Conservation (phyloP, 208 protist species). For the Leishmania aethiopica region DNA sequence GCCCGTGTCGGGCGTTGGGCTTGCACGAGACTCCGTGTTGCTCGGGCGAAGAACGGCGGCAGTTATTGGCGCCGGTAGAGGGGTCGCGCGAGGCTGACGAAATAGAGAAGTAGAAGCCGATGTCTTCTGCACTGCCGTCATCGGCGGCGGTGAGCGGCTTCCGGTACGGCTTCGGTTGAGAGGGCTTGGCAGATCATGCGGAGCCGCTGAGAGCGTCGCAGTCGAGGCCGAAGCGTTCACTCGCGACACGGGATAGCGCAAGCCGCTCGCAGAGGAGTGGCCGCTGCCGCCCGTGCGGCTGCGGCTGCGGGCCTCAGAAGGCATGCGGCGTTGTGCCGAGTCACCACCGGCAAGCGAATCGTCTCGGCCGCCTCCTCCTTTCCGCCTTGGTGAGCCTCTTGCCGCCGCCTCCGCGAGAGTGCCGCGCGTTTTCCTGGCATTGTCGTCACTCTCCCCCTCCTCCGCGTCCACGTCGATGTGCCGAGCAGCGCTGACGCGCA, state of each 20-base stretch:
- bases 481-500: slow-evolving; percentile 1
- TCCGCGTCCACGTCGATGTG: slow-evolving; percentile 7
- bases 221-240: background rate
- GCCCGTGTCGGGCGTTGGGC: background rate
- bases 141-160: background rate
- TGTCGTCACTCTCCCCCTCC: slow-evolving; percentile 1
- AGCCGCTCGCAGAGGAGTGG: background rate
- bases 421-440: background rate
- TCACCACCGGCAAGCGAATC: background rate
- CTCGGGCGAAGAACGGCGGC: slow-evolving; percentile 6
- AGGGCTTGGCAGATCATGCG: background rate
- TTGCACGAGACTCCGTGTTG: background rate
- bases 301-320: slow-evolving; percentile 1
- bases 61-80: slow-evolving; percentile 19
- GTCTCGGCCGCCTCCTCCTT: background rate
- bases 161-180: background rate
- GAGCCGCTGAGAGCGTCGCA: background rate
- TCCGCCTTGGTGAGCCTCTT: background rate
- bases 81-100: background rate
- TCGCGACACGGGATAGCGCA: slow-evolving; percentile 6
- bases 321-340: background rate
- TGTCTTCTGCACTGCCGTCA: background rate
- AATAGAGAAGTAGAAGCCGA: background rate
- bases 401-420: background rate
- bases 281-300: slow-evolving; percentile 6